These are phyloP conservation scores for Russula griseocarnosa DNA, from an alignment of 768 basidiomycete genomes.

Conservation along the genomic window DNA sequence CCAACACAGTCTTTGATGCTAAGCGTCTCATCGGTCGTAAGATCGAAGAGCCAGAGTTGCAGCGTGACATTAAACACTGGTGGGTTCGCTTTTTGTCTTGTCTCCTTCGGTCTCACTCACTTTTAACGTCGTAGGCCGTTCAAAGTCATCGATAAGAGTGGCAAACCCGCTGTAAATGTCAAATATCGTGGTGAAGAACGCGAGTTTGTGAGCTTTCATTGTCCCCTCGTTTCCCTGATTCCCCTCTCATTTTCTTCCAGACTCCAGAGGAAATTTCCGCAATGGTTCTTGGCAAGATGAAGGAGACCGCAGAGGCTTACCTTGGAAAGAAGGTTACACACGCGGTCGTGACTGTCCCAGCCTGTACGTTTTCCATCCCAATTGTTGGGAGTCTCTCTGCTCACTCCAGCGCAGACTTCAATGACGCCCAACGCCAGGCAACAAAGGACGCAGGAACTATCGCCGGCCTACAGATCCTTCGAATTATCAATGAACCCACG, in stretches of 20 bases:
- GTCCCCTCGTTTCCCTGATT: background rate
- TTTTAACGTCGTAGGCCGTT: conserved; percentile 50
- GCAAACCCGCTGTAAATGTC: conserved; percentile 78
- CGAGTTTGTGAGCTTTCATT: conserved; percentile 65
- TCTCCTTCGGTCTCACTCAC: background rate
- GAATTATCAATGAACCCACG: conserved; percentile 97
- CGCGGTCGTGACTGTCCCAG: conserved; percentile 97
- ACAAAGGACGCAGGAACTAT: conserved; percentile 98
- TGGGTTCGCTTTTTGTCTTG: background rate
- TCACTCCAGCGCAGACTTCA: conserved; percentile 63
- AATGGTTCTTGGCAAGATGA: conserved; percentile 97
- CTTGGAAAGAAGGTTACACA: conserved; percentile 95
- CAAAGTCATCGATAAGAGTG: conserved; percentile 68
- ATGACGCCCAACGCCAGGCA: conserved; percentile 98
- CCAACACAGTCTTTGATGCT: conserved; percentile 94
- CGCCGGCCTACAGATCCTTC: conserved; percentile 89
- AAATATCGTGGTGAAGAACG: conserved; percentile 73
- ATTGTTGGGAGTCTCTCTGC: conserved; percentile 19
- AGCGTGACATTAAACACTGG: conserved; percentile 87
- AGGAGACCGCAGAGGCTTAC: conserved; percentile 98
- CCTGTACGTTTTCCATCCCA: conserved; percentile 52
- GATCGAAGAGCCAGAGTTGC: conserved; percentile 72
- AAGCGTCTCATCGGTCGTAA: conserved; percentile 93
- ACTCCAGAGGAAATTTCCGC: conserved; percentile 93
- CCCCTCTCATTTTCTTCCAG: conserved; percentile 38